Base-by-base conservation (phyloP, 768 basidiomycete species). In the Leccinum sublutescens region DNA sequence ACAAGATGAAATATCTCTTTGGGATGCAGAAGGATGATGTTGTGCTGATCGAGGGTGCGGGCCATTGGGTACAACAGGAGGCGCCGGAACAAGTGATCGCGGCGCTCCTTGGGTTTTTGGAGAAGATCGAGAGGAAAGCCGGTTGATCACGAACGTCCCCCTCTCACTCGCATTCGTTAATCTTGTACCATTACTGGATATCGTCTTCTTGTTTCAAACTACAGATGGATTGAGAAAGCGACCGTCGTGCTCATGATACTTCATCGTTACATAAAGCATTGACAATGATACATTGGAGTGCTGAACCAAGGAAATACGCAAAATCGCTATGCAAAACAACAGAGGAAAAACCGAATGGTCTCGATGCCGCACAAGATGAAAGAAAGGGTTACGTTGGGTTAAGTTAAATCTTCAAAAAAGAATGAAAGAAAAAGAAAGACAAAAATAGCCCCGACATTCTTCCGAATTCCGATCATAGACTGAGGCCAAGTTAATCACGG, bases 41-140 rank as follows among this genome's bases (percentile, higher is more conserved):
- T 33, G 76, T 84, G n/a, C 59, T 87, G 47, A 71, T 86, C 9
- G 72, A 79, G 2, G 80, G 79, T 4, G 84, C 84, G 0, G 86
- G 85, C 0, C 86, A 86, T 69, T 86, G 85, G 85, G 82, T 81
- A 17, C 84, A 83, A 66, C 83, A 86, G 65, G 85, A 86, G 65
- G 61, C 75, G 29, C 78, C 81, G 12, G 76, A 75, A 48, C 73
- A 63, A 12, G 77, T 86, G 15, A 67, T 82, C 7, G 50, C 71
- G 19, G 69, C 74, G 52, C 56, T 85, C 55, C 52, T 77, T 52
- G 58, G 67, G 29, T 85, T 86, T 63, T 65, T 82, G 60, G 66
- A 54, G 2, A 72, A 66, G 57, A 62, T 73, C 10, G 55, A 58
- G 23, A 33, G 43, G 4, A 34, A 17, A 17, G 23, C 33, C 0